These are phyloP conservation scores for Sherardia arvensis DNA, from an alignment of 257 asterid genomes.

Conservation along the genomic window DNA sequence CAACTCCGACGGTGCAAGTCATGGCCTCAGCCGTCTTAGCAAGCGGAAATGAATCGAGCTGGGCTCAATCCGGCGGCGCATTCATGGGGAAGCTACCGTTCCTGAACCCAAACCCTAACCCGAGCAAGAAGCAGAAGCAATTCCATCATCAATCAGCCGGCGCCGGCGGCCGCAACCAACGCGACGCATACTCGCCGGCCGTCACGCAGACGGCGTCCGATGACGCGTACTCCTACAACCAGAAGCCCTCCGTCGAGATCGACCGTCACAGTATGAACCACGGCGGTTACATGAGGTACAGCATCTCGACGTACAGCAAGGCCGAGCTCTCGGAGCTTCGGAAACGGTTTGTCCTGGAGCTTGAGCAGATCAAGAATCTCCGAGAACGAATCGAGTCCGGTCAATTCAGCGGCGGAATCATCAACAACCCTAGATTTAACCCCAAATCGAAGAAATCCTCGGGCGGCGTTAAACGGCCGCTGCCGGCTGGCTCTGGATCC, in stretches of 20 bases:
- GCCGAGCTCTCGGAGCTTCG: conserved; percentile 55
- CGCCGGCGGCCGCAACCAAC: conserved; percentile 20
- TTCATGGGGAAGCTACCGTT: conserved; percentile 73
- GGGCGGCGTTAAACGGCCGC: conserved; percentile 43
- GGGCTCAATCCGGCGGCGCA: conserved; percentile 52
- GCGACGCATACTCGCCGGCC: conserved; percentile 40
- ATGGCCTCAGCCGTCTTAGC: conserved; percentile 94
- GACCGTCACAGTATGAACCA: conserved; percentile 43
- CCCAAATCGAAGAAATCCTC: conserved; percentile 39
- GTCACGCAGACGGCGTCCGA: conserved; percentile 81
- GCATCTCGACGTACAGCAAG: conserved; percentile 42
- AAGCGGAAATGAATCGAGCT: conserved; percentile 75
- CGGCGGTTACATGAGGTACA: conserved; percentile 51
- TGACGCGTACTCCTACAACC: conserved; percentile 86
- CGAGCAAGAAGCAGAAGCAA: conserved; percentile 75
- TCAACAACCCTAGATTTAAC: conserved; percentile 41
- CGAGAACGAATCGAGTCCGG: conserved; percentile 66
- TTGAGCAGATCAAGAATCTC: conserved; percentile 64
- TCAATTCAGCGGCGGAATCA: conserved; percentile 28
- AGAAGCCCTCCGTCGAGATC: conserved; percentile 29
- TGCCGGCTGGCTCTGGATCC: conserved; percentile 31
- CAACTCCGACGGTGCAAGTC: conserved; percentile 31
- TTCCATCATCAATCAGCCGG: conserved; percentile 43
- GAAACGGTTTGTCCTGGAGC: conserved; percentile 52
- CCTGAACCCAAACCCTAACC: conserved; percentile 66